Percentiles rank a stretch among this genome's conserved stretches.
phyloP scores from a whole-genome alignment of 495 filamentous ascomycete species.

The Daldinia loculata region DNA sequence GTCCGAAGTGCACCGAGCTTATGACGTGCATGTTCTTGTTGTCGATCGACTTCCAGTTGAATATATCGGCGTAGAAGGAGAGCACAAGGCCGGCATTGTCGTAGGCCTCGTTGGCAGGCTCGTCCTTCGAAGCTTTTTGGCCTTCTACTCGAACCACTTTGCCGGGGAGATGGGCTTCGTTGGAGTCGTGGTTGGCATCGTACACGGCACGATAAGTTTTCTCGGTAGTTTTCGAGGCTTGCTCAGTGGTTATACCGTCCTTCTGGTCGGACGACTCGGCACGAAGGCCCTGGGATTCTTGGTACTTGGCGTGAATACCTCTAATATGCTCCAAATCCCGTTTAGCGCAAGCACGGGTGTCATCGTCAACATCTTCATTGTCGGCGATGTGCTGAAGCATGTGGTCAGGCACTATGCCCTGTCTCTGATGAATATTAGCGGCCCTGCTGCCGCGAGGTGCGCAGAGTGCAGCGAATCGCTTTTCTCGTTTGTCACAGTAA shows the following conservation, averaged over 20 bases:
- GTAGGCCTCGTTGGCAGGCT: slow-evolving; percentile 51
- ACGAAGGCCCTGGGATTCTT: slow-evolving; percentile 39
- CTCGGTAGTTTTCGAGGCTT: slow-evolving; percentile 20
- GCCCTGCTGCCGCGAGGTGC: slow-evolving; percentile 41
- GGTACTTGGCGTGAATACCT: slow-evolving; percentile 43
- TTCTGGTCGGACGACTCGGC: slow-evolving; percentile 20
- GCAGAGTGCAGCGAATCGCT: slow-evolving; percentile 43
- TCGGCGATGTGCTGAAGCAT: slow-evolving; percentile 52
- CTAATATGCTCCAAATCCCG: slow-evolving; percentile 49
- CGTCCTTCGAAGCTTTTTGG: slow-evolving; percentile 46
- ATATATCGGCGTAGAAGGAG: slow-evolving; percentile 55
- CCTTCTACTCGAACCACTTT: slow-evolving; percentile 51
- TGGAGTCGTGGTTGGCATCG: slow-evolving; percentile 45
- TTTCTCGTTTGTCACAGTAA: slow-evolving; percentile 41
- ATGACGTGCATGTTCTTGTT: slow-evolving; percentile 54
- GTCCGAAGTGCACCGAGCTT: slow-evolving; percentile 55
- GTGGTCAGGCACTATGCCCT: slow-evolving; percentile 48
- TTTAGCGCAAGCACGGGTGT: slow-evolving; percentile 45
- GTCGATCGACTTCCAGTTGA: slow-evolving; percentile 57
- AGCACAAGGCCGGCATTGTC: slow-evolving; percentile 54
- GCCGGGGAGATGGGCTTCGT: slow-evolving; percentile 51
- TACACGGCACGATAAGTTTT: slow-evolving; percentile 53
- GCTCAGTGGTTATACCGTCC: slow-evolving; percentile 2
- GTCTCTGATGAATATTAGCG: slow-evolving; percentile 19
- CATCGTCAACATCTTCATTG: slow-evolving; percentile 48